These are phyloP conservation scores for Populus ilicifolia DNA, from an alignment of 345 rosid genomes.

Conservation along the genomic window DNA sequence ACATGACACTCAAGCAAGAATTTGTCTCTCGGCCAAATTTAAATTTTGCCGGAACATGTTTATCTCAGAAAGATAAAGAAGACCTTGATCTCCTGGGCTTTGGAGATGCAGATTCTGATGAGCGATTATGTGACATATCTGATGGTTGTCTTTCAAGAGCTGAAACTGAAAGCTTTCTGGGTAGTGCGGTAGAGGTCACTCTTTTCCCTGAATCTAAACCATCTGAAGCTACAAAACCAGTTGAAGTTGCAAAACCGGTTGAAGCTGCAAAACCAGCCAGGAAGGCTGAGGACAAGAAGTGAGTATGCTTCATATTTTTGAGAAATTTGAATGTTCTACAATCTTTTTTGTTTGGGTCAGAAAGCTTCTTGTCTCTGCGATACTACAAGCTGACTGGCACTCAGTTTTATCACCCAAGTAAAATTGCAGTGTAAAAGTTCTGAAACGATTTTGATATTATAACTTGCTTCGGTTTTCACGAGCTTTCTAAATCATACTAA, in stretches of 20 bases:
- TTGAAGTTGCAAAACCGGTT: constrained; percentile 13
- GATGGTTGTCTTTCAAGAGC: constrained; percentile 90
- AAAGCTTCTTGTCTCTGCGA: neutral
- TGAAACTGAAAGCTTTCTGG: constrained; percentile 76
- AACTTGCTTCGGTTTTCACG: neutral
- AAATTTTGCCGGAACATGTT: constrained; percentile 31
- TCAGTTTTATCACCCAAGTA: neutral
- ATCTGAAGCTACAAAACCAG: constrained; percentile 20
- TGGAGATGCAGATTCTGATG: constrained; percentile 69
- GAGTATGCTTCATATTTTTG: constrained; percentile 17
- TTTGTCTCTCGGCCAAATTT: constrained; percentile 14
- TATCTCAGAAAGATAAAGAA: constrained; percentile 41
- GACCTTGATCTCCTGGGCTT: constrained; percentile 72
- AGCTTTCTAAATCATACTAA: neutral
- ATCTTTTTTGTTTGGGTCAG: neutral
- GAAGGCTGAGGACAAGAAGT: constrained; percentile 41
- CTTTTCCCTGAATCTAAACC: constrained; percentile 70
- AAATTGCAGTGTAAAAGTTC: neutral
- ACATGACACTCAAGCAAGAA: constrained; percentile 4
- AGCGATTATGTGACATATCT: constrained; percentile 89
- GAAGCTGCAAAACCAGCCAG: constrained; percentile 27
- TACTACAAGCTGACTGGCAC: neutral
- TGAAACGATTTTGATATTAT: neutral
- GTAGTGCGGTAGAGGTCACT: constrained; percentile 66
- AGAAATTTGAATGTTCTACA: neutral